Evolutionary conservation across 345 rosid species (phyloP).

Genomic region (Populus alba): DNA sequence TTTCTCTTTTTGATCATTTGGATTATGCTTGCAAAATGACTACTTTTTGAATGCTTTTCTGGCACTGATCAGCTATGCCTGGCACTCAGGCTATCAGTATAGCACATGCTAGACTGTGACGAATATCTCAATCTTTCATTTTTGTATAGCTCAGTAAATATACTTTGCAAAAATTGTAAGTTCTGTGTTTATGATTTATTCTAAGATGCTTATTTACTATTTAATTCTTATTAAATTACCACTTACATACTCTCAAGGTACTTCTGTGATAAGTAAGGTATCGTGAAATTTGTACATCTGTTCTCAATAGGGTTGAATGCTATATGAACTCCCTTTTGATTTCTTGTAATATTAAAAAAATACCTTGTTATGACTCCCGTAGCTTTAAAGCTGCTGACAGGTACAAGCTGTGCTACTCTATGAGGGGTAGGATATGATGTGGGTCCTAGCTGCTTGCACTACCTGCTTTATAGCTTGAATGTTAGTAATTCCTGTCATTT

Average conservation of each 20-base stretch:
- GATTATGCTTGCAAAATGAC: neutral
- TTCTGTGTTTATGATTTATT: conserved; percentile 13
- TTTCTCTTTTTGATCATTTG: neutral
- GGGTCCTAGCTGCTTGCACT: conserved; percentile 51
- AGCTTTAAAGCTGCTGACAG: conserved; percentile 49
- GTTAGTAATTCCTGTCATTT: conserved; percentile 44
- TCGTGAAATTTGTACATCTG: conserved; percentile 14
- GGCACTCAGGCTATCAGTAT: neutral
- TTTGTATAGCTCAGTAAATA: neutral
- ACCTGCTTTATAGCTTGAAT: conserved; percentile 43
- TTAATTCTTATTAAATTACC: conserved; percentile 9
- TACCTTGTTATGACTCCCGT: conserved; percentile 26
- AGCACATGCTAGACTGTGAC: neutral
- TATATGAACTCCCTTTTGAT: conserved; percentile 10
- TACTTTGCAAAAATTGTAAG: neutral
- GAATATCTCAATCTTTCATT: neutral
- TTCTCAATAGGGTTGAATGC: conserved; percentile 10
- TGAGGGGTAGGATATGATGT: conserved; percentile 54
- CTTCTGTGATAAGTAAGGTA: conserved; percentile 18
- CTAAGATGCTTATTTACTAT: conserved; percentile 12
- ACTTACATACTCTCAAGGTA: conserved; percentile 12
- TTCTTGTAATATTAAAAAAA: conserved; percentile 17
- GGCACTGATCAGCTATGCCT: neutral
- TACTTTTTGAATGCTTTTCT: neutral
- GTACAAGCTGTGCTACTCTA: conserved; percentile 45